A percentile compares a stretch with the other conserved stretches of the same genome.
These are phyloP conservation scores for Penicillium steckii DNA, from an alignment of 495 filamentous ascomycete genomes.

Conservation along the genomic window DNA sequence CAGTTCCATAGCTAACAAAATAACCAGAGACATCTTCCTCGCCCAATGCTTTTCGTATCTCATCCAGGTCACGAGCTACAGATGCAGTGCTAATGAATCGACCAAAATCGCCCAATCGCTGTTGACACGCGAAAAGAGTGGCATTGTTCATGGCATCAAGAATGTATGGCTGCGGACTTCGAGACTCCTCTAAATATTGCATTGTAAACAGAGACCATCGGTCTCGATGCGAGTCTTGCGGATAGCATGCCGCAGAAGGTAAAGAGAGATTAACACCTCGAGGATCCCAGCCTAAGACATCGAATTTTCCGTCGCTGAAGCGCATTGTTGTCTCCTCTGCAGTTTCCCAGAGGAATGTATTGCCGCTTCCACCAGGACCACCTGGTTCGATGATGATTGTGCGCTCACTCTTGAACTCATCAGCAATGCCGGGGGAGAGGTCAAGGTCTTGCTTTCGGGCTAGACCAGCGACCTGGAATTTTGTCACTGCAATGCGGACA, in stretches of 20 bases:
- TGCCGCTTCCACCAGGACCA: slow-evolving; percentile 18
- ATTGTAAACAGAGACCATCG: slow-evolving; percentile 12
- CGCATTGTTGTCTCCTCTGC: slow-evolving; percentile 16
- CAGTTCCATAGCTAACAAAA: slow-evolving; percentile 20
- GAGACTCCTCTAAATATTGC: slow-evolving; percentile 12
- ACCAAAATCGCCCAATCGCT: slow-evolving; percentile 15
- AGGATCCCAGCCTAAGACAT: slow-evolving; percentile 19
- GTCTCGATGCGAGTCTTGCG: slow-evolving; percentile 11
- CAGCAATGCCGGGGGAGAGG: background rate
- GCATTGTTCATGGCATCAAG: slow-evolving; percentile 20
- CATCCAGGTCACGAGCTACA: slow-evolving; percentile 17
- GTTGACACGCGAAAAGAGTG: slow-evolving; percentile 16
- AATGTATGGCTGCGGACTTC: slow-evolving; percentile 4
- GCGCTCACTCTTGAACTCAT: slow-evolving; percentile 10
- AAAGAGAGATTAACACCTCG: slow-evolving; percentile 19
- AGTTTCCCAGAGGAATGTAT: slow-evolving; percentile 5
- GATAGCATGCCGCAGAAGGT: slow-evolving; percentile 13
- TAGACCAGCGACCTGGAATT: slow-evolving; percentile 16
- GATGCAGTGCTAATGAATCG: slow-evolving; percentile 18
- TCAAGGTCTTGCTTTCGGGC: background rate
- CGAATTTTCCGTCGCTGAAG: slow-evolving; percentile 14
- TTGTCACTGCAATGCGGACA: slow-evolving; percentile 16
- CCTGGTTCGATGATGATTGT: slow-evolving; percentile 20
- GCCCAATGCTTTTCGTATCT: slow-evolving; percentile 14
- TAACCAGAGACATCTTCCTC: slow-evolving; percentile 18